Evolutionary conservation across 176 grass and related monocot species (phyloP).

Genomic region (Juncus inflexus): DNA sequence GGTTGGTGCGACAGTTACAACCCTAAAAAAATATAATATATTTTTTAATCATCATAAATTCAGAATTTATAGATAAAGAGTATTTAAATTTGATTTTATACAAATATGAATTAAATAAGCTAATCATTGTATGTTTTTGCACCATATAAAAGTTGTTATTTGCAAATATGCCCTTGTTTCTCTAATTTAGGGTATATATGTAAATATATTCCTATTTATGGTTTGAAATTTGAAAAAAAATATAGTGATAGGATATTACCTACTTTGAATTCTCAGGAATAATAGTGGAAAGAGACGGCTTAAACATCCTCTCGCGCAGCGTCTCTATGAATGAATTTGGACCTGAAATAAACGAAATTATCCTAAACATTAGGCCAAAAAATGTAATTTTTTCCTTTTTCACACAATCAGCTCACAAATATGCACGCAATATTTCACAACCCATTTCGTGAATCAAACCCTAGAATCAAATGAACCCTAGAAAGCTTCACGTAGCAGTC

Average conservation of each 20-base stretch:
- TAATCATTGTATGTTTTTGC: background rate
- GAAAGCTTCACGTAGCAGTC: no score
- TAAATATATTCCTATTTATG: background rate
- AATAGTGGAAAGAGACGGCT: slow-evolving; percentile 75
- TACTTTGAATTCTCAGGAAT: slow-evolving; percentile 99
- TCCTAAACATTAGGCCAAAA: no score
- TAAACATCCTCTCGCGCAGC: slow-evolving; percentile 85
- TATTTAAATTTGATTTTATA: no score
- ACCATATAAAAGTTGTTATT: background rate
- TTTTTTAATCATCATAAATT: no score
- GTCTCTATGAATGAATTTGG: slow-evolving; percentile 97
- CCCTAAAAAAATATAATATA: slow-evolving; percentile 35
- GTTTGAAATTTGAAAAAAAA: slow-evolving; percentile 5
- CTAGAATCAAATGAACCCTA: no score
- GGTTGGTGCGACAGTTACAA: slow-evolving; percentile 69
- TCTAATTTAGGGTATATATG: background rate
- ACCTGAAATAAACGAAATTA: slow-evolving; percentile 38
- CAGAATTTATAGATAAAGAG: no score
- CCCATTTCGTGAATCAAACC: no score
- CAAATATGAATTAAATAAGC: background rate
- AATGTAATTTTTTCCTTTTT: no score
- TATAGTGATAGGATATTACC: slow-evolving; percentile 71
- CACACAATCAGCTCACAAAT: no score
- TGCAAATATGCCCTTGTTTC: background rate
- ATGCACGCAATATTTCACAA: no score